A percentile compares a stretch with the other conserved stretches of the same genome.
These are phyloP conservation scores for Pseudopyrenochaeta lycopersici DNA, from an alignment of 2,329 filamentous ascomycete species.

Conservation along the genomic window DNA sequence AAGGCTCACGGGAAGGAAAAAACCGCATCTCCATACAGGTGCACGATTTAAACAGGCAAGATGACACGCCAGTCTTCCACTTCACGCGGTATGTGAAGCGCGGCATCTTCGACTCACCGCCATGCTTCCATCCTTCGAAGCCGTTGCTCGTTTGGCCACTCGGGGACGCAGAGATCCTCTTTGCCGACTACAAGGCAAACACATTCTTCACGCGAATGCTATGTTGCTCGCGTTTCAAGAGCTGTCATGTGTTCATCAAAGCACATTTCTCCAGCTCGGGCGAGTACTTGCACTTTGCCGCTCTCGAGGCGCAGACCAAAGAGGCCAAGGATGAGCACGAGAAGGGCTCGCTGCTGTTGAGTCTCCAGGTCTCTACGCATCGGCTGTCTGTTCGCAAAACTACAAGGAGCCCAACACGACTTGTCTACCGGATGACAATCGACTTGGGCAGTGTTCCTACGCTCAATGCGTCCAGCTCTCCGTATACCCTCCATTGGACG, in stretches of 20 bases:
- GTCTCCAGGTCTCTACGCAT: slow-evolving; percentile 1
- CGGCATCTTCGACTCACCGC: slow-evolving; percentile 2
- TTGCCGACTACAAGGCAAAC: slow-evolving; percentile 4
- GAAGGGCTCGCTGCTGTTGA: not conserved
- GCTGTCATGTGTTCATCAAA: slow-evolving; percentile 4
- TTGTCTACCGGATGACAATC: not conserved
- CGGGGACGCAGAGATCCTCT: slow-evolving; percentile 1
- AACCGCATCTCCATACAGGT: not conserved
- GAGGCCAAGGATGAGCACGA: not conserved
- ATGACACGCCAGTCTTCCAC: not conserved
- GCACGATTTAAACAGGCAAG: not conserved
- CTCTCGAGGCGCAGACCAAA: slow-evolving; percentile 1
- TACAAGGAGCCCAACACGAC: not conserved
- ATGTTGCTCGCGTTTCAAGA: slow-evolving; percentile 3
- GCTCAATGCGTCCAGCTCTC: not conserved
- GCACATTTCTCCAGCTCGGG: not conserved
- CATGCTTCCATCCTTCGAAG: slow-evolving; percentile 2
- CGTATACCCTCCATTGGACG: slow-evolving; percentile 2
- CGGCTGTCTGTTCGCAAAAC: slow-evolving; percentile 1
- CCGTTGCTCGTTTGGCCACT: slow-evolving; percentile 1
- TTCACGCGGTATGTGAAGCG: not conserved
- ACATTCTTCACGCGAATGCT: slow-evolving; percentile 2
- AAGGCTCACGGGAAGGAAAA: not conserved
- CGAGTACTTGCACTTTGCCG: slow-evolving; percentile 1
- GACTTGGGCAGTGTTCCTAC: not conserved